Evolutionary conservation across 805 yeast genomes (phyloP), one percentile per base, ranked within the genome.

Genomic region (Kodamaea lidongshanica): DNA sequence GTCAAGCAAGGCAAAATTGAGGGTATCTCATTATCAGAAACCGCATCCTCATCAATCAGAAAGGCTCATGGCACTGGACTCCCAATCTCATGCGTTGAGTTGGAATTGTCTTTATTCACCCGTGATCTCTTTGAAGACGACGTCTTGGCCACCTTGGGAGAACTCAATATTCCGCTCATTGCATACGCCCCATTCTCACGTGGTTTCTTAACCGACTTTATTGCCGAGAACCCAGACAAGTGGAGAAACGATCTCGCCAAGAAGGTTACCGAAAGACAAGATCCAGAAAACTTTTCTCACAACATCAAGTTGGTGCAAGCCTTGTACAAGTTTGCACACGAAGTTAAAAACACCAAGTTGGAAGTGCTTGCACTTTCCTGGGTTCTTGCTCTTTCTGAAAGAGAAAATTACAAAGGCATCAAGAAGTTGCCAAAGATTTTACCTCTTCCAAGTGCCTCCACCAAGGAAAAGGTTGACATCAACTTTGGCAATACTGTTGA

Each of bases 151-250:
- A 67, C 70, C 4, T 73, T 79, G 40, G 66, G 71, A 12, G 74
- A 78, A 38, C 54, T 67, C 19, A 64, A 64, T 10, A 70, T 87
- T 33, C 80, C 92, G 9, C 61, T 84, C 17, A 63, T 84, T 34
- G 83, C 87, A 15, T 87, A 87, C 56, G 80, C 94, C 17, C 96
- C 96, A 17, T 64, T 87, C 33, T 79, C 87, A 7, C 69, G 83
- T 45, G 96, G 95, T 1, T 60, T 79, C 37, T 65, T 87, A 32
- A 77, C 89, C 3, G 94, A 92, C 34, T 39, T 46, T 19, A 55
- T 77, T 32, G 73, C 56, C 15, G 54, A 67, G 5, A 44, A 56
- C 12, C 37, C 48, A 10, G 53, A 56, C 15, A 39, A 40, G 7
- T 60, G 50, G 41, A 44, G 40, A 15, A 45, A 53, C 0, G 78